phyloP scores from a whole-genome alignment of 148 eudicot species.

The Fagopyrum tataricum region DNA sequence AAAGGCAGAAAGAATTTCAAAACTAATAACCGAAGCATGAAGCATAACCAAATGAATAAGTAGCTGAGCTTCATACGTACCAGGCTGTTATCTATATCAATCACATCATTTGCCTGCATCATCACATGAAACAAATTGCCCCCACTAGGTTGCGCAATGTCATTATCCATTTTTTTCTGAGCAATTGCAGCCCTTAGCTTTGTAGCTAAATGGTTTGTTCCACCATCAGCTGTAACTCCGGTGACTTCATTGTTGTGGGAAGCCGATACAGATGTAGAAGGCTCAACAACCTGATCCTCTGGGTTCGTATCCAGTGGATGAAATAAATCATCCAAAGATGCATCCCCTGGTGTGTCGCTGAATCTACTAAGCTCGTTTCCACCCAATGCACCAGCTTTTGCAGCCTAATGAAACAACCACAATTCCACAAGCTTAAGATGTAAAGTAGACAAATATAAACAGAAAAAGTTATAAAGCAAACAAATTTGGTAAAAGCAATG shows the following conservation, averaged over 20 bases:
- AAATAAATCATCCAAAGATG: conserved; percentile 89
- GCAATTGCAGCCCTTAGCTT: conserved; percentile 86
- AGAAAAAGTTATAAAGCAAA: neutral
- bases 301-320: conserved; percentile 55
- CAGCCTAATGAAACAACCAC: conserved; percentile 28
- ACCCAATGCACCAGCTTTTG: conserved; percentile 33
- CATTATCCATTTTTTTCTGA: conserved; percentile 80
- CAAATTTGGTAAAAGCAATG: neutral
- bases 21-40: neutral
- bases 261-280: conserved; percentile 51
- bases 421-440: neutral
- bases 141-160: conserved; percentile 57
- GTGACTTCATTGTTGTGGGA: conserved; percentile 40
- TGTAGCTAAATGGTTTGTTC: conserved; percentile 69
- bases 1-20: neutral
- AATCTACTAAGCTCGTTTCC: conserved; percentile 77
- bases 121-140: conserved; percentile 74
- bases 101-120: conserved; percentile 86
- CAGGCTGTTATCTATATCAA: conserved; percentile 74
- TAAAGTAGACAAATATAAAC: neutral
- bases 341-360: conserved; percentile 93
- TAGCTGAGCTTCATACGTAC: conserved; percentile 32
- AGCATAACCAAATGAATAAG: neutral
- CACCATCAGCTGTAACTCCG: conserved; percentile 30
- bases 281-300: conserved; percentile 41